Evolutionary conservation across 495 filamentous ascomycete genomes (phyloP).

Genomic region (Aspergillus sparsus): DNA sequence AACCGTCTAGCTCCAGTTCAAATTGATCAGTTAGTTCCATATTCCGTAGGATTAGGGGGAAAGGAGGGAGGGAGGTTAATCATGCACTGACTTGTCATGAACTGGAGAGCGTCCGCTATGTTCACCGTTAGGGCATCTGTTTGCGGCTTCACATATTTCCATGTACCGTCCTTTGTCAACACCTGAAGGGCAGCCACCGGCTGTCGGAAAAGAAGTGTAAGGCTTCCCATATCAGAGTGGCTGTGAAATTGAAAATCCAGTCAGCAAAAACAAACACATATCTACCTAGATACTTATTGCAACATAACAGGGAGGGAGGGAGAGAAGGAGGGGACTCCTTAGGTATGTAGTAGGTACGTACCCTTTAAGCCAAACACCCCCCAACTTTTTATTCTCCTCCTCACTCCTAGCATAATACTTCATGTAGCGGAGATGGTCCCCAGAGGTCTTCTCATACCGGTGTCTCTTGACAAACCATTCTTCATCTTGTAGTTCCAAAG

Average conservation of each 20-base stretch:
- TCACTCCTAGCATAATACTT: slow-evolving; percentile 48
- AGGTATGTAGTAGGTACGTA: no score
- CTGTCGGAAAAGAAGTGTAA: slow-evolving; percentile 58
- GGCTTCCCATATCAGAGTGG: slow-evolving; percentile 55
- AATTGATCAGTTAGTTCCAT: not conserved
- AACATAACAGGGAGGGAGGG: no score
- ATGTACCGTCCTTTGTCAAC: slow-evolving; percentile 28
- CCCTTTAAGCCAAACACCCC: slow-evolving; percentile 44
- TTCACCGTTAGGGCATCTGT: slow-evolving; percentile 49
- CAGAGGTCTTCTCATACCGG: slow-evolving; percentile 46
- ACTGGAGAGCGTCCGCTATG: slow-evolving; percentile 48
- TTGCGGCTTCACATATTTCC: slow-evolving; percentile 34
- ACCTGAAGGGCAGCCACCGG: slow-evolving; percentile 58
- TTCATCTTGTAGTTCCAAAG: slow-evolving; percentile 51
- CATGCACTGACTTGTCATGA: slow-evolving; percentile 32
- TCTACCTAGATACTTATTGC: no score
- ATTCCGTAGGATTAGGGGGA: not conserved
- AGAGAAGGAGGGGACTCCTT: no score
- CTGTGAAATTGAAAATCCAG: slow-evolving; percentile 11
- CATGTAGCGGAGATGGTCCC: slow-evolving; percentile 57
- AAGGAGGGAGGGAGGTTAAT: not conserved
- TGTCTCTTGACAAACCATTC: slow-evolving; percentile 53
- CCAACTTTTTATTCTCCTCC: slow-evolving; percentile 46
- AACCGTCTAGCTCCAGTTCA: slow-evolving; percentile 27
- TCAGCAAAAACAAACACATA: not conserved